A percentile compares a stretch with the other conserved stretches of the same genome.
Conservation (phyloP, 768 basidiomycete genomes). For the Russula olivacea region DNA sequence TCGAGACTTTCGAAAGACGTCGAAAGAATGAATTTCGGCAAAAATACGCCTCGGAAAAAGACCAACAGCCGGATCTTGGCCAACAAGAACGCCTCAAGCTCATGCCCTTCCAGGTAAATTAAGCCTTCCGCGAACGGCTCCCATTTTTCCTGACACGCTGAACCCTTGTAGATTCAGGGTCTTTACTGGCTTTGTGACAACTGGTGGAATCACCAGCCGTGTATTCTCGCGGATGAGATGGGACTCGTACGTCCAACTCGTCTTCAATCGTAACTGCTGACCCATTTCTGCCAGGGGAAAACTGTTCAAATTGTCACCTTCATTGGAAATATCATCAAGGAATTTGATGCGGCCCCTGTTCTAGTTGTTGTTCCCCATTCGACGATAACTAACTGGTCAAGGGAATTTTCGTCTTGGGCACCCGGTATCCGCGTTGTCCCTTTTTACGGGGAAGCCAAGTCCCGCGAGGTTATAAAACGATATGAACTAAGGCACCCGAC, state of each 20-base stretch:
- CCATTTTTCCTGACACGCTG: conserved; percentile 8
- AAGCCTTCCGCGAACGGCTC: background rate
- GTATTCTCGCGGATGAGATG: conserved; percentile 97
- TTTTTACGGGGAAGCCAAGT: conserved; percentile 74
- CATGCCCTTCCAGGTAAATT: conserved; percentile 79
- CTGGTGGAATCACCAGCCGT: conserved; percentile 81
- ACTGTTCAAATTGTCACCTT: conserved; percentile 90
- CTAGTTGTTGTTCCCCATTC: conserved; percentile 95
- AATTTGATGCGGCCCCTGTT: conserved; percentile 63
- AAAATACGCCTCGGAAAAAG: conserved; percentile 37
- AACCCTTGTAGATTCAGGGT: conserved; percentile 53
- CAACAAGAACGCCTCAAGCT: conserved; percentile 58
- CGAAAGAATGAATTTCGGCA: conserved; percentile 49
- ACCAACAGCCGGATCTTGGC: conserved; percentile 54
- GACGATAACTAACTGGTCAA: conserved; percentile 90
- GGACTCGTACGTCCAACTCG: conserved; percentile 53
- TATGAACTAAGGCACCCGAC: conserved; percentile 70
- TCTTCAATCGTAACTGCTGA: background rate
- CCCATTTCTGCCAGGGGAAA: conserved; percentile 54
- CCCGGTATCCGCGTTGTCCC: conserved; percentile 74
- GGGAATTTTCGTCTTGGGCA: conserved; percentile 88
- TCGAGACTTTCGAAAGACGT: conserved; percentile 47
- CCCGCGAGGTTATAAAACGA: conserved; percentile 72
- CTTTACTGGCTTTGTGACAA: conserved; percentile 83
- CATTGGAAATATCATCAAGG: conserved; percentile 56